phyloP scores from a whole-genome alignment of 192 early-diverging fungal species.

The Cetraspora pellucida region DNA sequence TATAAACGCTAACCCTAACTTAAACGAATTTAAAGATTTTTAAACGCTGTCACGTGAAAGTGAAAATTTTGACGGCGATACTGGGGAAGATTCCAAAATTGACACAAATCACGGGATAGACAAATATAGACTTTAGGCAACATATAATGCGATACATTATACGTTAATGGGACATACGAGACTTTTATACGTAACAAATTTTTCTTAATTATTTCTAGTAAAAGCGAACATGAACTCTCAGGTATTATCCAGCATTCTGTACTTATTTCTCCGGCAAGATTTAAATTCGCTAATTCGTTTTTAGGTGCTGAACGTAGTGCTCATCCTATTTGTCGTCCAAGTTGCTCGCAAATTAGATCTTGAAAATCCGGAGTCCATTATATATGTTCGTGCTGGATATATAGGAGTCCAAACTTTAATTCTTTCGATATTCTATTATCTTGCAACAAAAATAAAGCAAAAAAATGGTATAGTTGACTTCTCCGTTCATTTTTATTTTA shows the following conservation, averaged over 20 bases:
- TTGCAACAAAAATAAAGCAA: slow-evolving; percentile 51
- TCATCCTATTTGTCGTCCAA: slow-evolving; percentile 70
- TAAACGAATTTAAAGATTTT: too few species aligned
- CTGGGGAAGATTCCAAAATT: too few species aligned
- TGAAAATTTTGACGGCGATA: too few species aligned
- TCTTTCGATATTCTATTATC: slow-evolving; percentile 45
- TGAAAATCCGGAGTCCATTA: slow-evolving; percentile 62
- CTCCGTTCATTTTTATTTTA: neutral
- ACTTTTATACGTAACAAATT: too few species aligned
- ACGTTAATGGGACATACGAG: too few species aligned
- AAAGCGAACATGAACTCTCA: neutral
- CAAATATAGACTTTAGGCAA: too few species aligned
- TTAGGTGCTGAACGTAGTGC: slow-evolving; percentile 55
- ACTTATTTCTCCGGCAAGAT: neutral
- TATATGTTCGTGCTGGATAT: slow-evolving; percentile 61
- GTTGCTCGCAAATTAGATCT: slow-evolving; percentile 63
- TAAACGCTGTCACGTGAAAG: too few species aligned
- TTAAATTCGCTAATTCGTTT: neutral
- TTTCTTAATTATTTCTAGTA: too few species aligned
- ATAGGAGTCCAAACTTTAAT: slow-evolving; percentile 58
- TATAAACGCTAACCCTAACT: too few species aligned
- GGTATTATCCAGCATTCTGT: neutral
- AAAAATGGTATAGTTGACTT: slow-evolving; percentile 68
- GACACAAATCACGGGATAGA: too few species aligned
- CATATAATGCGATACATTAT: too few species aligned